phyloP scores from a whole-genome alignment of 2,329 filamentous ascomycete species.

The Moelleriella libera region DNA sequence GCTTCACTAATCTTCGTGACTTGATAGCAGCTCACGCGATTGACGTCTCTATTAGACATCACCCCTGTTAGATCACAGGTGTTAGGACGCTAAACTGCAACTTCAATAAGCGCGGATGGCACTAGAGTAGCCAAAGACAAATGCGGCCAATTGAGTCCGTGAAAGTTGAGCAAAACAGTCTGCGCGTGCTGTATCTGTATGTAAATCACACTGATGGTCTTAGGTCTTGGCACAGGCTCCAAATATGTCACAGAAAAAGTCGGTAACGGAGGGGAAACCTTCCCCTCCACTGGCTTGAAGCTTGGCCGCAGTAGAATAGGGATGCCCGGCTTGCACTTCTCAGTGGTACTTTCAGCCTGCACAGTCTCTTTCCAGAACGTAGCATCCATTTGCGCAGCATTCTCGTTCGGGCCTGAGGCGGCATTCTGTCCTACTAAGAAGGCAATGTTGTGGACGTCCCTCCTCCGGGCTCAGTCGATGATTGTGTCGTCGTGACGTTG shows the following conservation, averaged over 20 bases:
- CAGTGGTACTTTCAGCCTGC: too few relatives aligned
- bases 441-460: background rate
- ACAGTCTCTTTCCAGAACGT: too few relatives aligned
- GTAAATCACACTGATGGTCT: background rate
- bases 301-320: too few relatives aligned
- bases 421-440: background rate
- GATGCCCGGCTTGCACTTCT: too few relatives aligned
- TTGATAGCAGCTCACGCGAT: too few relatives aligned
- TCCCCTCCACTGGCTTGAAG: too few relatives aligned
- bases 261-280: background rate
- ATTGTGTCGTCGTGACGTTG: background rate
- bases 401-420: too few relatives aligned
- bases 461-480: background rate
- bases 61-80: too few relatives aligned
- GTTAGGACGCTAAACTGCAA: too few relatives aligned
- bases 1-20: too few relatives aligned
- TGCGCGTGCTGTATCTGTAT: background rate
- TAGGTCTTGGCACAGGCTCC: background rate
- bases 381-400: too few relatives aligned
- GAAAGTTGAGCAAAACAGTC: background rate
- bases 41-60: too few relatives aligned
- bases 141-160: background rate
- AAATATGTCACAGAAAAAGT: background rate
- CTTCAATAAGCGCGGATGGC: background rate
- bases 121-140: background rate